phyloP scores from a whole-genome alignment of 441 rosid species.

The Flueggea neowawraea region DNA sequence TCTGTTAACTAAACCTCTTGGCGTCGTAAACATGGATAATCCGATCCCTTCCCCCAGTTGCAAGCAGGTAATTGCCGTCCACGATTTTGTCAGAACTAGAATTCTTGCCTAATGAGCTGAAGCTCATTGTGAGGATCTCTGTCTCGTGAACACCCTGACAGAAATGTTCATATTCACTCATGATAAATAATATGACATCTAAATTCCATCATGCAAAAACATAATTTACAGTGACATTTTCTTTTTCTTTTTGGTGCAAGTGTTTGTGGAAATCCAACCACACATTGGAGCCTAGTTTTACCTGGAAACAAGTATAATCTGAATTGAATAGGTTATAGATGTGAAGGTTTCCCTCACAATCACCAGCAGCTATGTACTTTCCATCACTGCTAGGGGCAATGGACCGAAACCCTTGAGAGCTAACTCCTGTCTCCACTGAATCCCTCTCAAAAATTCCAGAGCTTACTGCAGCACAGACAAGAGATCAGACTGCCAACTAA shows the following conservation, averaged over 20 bases:
- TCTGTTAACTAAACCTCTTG: constrained; percentile 47
- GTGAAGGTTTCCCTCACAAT: constrained; percentile 83
- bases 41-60: constrained; percentile 75
- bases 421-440: constrained; percentile 43
- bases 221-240: background rate
- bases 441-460: constrained; percentile 79
- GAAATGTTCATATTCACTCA: constrained; percentile 11
- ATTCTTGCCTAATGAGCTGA: constrained; percentile 46
- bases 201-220: constrained; percentile 5
- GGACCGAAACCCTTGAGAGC: constrained; percentile 66
- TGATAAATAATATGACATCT: constrained; percentile 15
- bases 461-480: constrained; percentile 40
- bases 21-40: constrained; percentile 72
- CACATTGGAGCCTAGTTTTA: constrained; percentile 18
- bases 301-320: constrained; percentile 65
- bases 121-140: constrained; percentile 81
- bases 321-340: constrained; percentile 63
- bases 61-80: constrained; percentile 56
- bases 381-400: constrained; percentile 80
- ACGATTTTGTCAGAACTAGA: constrained; percentile 30
- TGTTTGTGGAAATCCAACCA: constrained; percentile 6
- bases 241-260: background rate
- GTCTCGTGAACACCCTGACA: constrained; percentile 70
- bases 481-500: constrained; percentile 2
- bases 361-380: constrained; percentile 83